Conservation (phyloP, 2,329 filamentous ascomycete species). For the Diaporthe vexans region DNA sequence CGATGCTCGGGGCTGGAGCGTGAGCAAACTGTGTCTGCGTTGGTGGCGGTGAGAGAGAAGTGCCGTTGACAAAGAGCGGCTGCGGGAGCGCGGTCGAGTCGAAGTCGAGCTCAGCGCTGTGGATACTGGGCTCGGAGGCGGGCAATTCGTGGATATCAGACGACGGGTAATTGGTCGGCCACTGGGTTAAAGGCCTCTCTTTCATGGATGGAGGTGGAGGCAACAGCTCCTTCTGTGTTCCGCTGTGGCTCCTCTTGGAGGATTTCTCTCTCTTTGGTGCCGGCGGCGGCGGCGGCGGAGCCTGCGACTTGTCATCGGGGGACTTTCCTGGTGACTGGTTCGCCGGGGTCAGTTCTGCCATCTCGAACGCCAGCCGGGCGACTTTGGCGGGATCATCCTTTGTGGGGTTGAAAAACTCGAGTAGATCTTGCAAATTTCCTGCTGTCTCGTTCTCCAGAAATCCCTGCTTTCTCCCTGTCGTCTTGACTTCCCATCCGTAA, state of each 20-base stretch:
- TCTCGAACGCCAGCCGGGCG: slow-evolving; percentile 70
- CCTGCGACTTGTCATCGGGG: slow-evolving; percentile 34
- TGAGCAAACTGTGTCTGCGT: slow-evolving; percentile 22
- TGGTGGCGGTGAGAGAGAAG: slow-evolving; percentile 36
- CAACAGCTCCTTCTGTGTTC: slow-evolving; percentile 34
- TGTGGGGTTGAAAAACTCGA: slow-evolving; percentile 74
- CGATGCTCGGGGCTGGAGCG: slow-evolving; percentile 33
- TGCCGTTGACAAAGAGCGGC: slow-evolving; percentile 35
- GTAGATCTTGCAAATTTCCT: slow-evolving; percentile 73
- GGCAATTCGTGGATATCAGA: slow-evolving; percentile 37
- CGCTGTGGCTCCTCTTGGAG: slow-evolving; percentile 35
- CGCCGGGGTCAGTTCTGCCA: slow-evolving; percentile 56
- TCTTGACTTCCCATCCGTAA: slow-evolving; percentile 71
- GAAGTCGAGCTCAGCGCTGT: slow-evolving; percentile 37
- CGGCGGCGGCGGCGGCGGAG: slow-evolving; percentile 39
- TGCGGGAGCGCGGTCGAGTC: slow-evolving; percentile 40
- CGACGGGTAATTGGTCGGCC: slow-evolving; percentile 31
- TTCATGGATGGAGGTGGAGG: slow-evolving; percentile 28
- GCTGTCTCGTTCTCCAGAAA: slow-evolving; percentile 74
- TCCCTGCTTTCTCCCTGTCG: slow-evolving; percentile 69
- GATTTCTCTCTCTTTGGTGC: slow-evolving; percentile 40
- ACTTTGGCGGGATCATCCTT: slow-evolving; percentile 70
- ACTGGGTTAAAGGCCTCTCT: slow-evolving; percentile 38
- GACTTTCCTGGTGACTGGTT: slow-evolving; percentile 32
- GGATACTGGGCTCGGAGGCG: slow-evolving; percentile 9